Evolutionary conservation across 1,284 basidiomycete species (phyloP).

Genomic region (Salmacisia buchloeana): DNA sequence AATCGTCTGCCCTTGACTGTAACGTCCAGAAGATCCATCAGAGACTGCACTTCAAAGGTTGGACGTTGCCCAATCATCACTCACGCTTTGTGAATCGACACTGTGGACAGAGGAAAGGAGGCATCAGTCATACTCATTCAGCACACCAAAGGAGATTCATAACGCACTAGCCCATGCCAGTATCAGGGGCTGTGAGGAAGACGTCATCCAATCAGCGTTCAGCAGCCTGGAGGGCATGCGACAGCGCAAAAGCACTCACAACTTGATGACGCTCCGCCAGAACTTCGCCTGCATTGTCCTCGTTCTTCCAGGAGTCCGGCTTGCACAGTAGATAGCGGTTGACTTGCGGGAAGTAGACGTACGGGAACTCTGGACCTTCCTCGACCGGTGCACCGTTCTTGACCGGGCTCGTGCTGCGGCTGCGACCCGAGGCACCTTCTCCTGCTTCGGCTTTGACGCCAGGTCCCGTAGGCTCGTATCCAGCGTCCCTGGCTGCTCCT

Average conservation of each 20-base stretch:
- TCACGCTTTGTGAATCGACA: conserved; percentile 47
- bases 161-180: conserved; percentile 33
- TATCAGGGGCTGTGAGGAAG: conserved; percentile 29
- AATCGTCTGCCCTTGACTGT: conserved; percentile 45
- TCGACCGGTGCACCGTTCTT: neutral
- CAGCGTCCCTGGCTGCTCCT: neutral
- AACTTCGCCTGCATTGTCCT: neutral
- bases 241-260: conserved; percentile 1
- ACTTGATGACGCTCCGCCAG: conserved; percentile 11
- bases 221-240: neutral
- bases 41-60: neutral
- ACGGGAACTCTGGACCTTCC: conserved; percentile 3
- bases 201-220: neutral
- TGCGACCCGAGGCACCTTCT: neutral
- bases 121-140: neutral
- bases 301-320: conserved; percentile 2
- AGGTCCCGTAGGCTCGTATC: neutral
- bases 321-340: neutral
- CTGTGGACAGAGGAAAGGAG: neutral
- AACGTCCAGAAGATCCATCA: neutral
- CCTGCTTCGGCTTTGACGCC: neutral
- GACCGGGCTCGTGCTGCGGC: conserved; percentile 1
- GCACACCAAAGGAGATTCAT: neutral
- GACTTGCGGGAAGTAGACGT: neutral
- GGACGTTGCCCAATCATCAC: neutral